A percentile compares a stretch with the other conserved stretches of the same genome.
These are phyloP conservation scores for Xylaria cubensis DNA, from an alignment of 495 filamentous ascomycete species.

Conservation along the genomic window DNA sequence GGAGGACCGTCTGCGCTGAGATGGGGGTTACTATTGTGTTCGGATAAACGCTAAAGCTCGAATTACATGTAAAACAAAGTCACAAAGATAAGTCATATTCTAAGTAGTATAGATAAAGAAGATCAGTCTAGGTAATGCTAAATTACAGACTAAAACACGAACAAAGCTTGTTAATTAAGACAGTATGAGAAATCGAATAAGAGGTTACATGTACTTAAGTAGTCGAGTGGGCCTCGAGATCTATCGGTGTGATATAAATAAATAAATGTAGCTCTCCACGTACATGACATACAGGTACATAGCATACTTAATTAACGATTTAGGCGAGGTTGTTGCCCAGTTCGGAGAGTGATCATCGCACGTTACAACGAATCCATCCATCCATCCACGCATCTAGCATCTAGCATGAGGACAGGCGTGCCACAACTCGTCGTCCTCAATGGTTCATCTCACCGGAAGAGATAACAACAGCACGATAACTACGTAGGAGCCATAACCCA, in stretches of 20 bases:
- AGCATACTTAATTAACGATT: not conserved
- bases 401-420: not conserved
- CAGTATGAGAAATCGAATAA: not conserved
- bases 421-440: not conserved
- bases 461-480: not conserved
- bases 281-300: not conserved
- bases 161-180: not conserved
- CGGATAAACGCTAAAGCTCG: slow-evolving; percentile 41
- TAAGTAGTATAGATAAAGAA: not conserved
- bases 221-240: not conserved
- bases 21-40: slow-evolving; percentile 62
- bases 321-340: not conserved
- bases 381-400: not conserved
- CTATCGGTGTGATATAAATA: slow-evolving; percentile 1
- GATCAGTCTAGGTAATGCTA: not conserved
- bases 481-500: too few relatives aligned
- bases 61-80: not conserved
- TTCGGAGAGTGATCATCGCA: slow-evolving; percentile 2
- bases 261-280: not conserved
- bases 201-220: too few relatives aligned
- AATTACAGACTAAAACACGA: not conserved
- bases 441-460: not conserved
- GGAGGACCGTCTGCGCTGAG: slow-evolving; percentile 58
- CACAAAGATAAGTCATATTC: not conserved
- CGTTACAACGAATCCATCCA: slow-evolving; percentile 2